Evolutionary conservation across 306 rosid genomes (phyloP), one percentile per base, ranked within the genome.

Genomic region (Fagus sylvatica): DNA sequence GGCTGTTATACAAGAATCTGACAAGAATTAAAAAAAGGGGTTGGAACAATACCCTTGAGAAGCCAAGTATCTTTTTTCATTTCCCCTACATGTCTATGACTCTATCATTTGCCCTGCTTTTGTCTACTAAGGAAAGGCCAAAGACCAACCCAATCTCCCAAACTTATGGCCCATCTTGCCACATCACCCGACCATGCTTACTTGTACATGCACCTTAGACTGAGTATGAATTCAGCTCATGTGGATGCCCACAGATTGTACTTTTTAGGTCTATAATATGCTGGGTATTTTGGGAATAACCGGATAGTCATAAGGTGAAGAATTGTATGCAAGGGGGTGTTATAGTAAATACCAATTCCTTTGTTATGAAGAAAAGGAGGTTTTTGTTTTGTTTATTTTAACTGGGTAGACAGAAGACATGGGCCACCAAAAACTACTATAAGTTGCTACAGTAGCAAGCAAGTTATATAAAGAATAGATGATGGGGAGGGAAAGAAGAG

Each of bases 1-100:
- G 97, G 97, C 96, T 89, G 96, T 86, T 86, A 81, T 70, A 53
- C 84, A 89, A 95, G 91, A 91, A 93, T 95, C 96, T 93, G 86
- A 85, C 89, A 78, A 82, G 85, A 84, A 84, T 90, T 84, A 85
- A 86, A 83, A 89, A 94, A 91, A 93, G 82, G 79, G 42, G 79
- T 76, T 75, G 83, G 89, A 89, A 86, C 87, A 85, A 90, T 82
- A 82, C 88, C 86, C 92, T 81, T 85, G 91, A 90, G 93, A 93
- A 90, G 98, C 94, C 88, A 88, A 84, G 94, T 81, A 91, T 89
- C 91, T 85, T 90, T 84, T 84, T 80, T 76, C 80, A 39, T 85
- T 78, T 72, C 40, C 72, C 79, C 57, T 71, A 79, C 84, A 76
- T 83, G 87, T 10, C 51, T 46, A 46, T 46, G 51, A 46, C 4